phyloP scores from a whole-genome alignment of 331 rosid species.

The Pyracantha coccinea region DNA sequence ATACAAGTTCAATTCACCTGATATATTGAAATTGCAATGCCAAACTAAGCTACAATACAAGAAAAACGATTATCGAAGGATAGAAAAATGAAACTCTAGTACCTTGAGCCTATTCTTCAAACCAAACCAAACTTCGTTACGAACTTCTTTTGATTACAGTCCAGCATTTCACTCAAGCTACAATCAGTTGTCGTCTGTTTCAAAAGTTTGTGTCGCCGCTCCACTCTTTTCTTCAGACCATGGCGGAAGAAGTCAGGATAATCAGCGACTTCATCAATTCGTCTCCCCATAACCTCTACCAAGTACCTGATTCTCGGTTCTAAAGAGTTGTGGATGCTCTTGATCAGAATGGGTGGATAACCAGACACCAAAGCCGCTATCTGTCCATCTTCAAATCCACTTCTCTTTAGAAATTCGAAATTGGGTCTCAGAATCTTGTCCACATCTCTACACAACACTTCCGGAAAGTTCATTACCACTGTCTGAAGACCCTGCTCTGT shows the following conservation, averaged over 20 bases:
- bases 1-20: neutral
- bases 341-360: constrained; percentile 77
- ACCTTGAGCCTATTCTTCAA: constrained; percentile 33
- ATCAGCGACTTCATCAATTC: constrained; percentile 53
- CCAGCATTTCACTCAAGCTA: constrained; percentile 87
- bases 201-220: constrained; percentile 55
- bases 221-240: constrained; percentile 69
- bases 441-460: constrained; percentile 74
- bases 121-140: constrained; percentile 54
- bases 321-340: constrained; percentile 69
- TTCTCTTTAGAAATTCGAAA: constrained; percentile 39
- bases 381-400: constrained; percentile 61
- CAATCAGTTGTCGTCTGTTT: constrained; percentile 37
- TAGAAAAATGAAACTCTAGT: constrained; percentile 17
- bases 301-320: constrained; percentile 71
- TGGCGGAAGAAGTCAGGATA: constrained; percentile 82
- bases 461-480: constrained; percentile 58
- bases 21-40: neutral
- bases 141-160: constrained; percentile 76
- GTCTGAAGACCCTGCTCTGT: constrained; percentile 53
- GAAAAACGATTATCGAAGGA: neutral
- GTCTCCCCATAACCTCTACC: constrained; percentile 76
- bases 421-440: constrained; percentile 64
- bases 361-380: constrained; percentile 67
- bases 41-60: constrained; percentile 3